Percentiles rank a stretch among this genome's conserved stretches.
phyloP scores from a whole-genome alignment of 2,329 filamentous ascomycete genomes.

The Falciphora oryzae region DNA sequence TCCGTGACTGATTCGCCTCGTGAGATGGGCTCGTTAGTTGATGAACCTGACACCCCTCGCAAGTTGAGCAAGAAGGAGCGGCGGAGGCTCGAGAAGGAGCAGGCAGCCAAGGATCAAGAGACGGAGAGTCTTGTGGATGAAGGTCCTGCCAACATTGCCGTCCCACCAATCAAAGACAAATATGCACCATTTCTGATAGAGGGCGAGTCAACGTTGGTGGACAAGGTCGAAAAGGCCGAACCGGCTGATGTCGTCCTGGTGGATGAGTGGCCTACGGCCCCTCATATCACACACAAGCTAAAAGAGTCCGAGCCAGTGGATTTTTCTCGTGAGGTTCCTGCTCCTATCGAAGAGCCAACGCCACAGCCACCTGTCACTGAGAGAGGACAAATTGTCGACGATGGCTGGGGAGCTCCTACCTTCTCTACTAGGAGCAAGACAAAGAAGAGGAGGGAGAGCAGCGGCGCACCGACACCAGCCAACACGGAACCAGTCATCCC shows the following conservation, averaged over 20 bases:
- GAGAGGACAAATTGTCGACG: background rate
- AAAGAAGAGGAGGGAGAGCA: no score
- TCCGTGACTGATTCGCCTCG: background rate
- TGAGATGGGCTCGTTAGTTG: background rate
- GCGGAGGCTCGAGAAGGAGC: slow-evolving; percentile 4
- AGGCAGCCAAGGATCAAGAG: background rate
- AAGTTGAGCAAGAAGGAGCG: slow-evolving; percentile 24
- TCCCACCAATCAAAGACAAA: background rate
- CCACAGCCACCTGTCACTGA: background rate
- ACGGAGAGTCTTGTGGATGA: background rate
- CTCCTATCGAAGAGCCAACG: background rate
- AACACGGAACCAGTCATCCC: background rate
- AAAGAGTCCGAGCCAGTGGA: background rate
- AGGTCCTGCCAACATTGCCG: background rate
- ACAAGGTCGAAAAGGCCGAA: slow-evolving; percentile 1
- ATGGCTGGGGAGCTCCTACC: background rate
- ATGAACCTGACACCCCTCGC: slow-evolving; percentile 4
- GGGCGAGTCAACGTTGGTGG: slow-evolving; percentile 10
- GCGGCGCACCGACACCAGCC: background rate
- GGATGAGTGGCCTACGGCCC: background rate
- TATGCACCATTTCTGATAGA: slow-evolving; percentile 1
- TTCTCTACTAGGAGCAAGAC: background rate
- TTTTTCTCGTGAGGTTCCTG: background rate
- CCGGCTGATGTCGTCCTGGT: background rate
- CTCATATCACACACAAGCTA: background rate